phyloP scores from a whole-genome alignment of 352 stramenopile species.

The Phytopythium kandeliae region DNA sequence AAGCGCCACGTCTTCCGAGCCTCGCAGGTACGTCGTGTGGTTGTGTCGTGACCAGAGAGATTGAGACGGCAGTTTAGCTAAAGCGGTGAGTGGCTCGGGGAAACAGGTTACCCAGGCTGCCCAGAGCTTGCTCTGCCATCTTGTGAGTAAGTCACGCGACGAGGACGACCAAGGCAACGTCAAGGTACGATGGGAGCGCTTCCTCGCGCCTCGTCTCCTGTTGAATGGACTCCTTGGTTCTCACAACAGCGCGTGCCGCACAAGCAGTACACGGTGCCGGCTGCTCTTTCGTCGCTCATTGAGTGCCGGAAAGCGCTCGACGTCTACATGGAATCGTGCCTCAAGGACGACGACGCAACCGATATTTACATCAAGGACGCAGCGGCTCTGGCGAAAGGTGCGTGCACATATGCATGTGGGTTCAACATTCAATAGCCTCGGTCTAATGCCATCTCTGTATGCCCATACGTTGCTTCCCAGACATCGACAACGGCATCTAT shows the following conservation, averaged over 20 bases:
- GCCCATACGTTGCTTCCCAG: conserved; percentile 12
- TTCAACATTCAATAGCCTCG: background rate
- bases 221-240: background rate
- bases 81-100: background rate
- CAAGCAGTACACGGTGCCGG: conserved; percentile 54
- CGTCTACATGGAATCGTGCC: conserved; percentile 60
- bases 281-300: conserved; percentile 59
- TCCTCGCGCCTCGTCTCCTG: background rate
- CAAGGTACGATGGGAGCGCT: conserved; percentile 35
- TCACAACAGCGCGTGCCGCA: conserved; percentile 2
- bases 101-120: conserved; percentile 38
- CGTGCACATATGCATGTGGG: background rate
- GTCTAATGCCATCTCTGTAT: conserved; percentile 2
- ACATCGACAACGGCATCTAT: conserved; percentile 77
- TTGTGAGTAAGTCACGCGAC: conserved; percentile 44
- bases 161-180: conserved; percentile 66
- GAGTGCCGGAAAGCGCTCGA: conserved; percentile 60
- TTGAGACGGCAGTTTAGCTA: no score
- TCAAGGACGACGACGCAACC: conserved; percentile 50
- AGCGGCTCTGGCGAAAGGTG: conserved; percentile 50
- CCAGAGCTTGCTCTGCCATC: conserved; percentile 48
- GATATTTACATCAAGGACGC: conserved; percentile 65
- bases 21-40: conserved; percentile 4
- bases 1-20: conserved; percentile 38
- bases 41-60: no score